phyloP scores from a whole-genome alignment of 192 early-diverging fungal genomes.

The Ambispora gerdemannii region DNA sequence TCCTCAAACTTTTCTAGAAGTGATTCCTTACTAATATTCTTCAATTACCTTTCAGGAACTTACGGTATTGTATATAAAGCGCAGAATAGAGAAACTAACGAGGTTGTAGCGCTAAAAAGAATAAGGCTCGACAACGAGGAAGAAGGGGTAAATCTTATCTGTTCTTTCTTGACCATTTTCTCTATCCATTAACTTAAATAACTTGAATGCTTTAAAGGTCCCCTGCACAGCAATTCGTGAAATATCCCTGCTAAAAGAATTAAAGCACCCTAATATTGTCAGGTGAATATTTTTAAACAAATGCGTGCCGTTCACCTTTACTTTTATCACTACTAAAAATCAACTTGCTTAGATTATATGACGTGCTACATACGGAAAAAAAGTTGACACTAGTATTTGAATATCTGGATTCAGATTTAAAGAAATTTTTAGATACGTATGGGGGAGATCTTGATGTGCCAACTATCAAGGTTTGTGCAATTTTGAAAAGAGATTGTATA shows the following conservation, averaged over 20 bases:
- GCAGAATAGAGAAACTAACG: constrained; percentile 89
- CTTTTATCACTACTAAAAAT: constrained; percentile 10
- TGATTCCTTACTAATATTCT: neutral
- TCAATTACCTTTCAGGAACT: constrained; percentile 55
- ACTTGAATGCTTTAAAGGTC: constrained; percentile 48
- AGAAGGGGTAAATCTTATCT: constrained; percentile 61
- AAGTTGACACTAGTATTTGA: constrained; percentile 98
- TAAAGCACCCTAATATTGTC: constrained; percentile 82
- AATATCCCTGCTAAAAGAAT: constrained; percentile 83
- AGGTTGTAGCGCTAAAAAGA: constrained; percentile 97
- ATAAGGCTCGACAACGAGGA: constrained; percentile 88
- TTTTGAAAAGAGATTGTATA: neutral
- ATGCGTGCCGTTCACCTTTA: too few species aligned
- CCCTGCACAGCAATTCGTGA: constrained; percentile 84
- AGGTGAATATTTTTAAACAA: constrained; percentile 49
- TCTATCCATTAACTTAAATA: neutral
- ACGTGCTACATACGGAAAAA: constrained; percentile 97
- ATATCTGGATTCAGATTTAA: constrained; percentile 97
- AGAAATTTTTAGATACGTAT: constrained; percentile 94
- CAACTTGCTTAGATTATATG: constrained; percentile 66
- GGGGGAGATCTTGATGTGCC: constrained; percentile 73
- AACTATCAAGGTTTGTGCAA: constrained; percentile 74
- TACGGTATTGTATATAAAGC: constrained; percentile 99
- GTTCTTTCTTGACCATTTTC: neutral
- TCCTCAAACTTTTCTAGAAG: neutral